Base-by-base conservation (phyloP, 805 yeast genomes). In the Yamadazyma olivae region DNA sequence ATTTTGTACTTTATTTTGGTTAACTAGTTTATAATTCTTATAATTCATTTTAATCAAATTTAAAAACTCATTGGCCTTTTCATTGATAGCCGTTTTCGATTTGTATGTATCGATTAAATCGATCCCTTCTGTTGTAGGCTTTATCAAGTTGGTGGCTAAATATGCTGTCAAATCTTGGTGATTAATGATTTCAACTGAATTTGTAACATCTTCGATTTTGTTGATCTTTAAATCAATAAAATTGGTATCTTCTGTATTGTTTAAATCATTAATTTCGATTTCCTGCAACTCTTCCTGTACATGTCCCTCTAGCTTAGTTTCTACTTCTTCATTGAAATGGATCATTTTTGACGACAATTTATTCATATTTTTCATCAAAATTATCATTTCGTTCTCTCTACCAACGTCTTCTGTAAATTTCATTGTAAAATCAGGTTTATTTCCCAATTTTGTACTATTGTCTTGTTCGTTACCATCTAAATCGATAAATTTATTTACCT, bases 361-460 rank as follows among this genome's bases (percentile, higher is more conserved):
- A 61, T 91, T 91, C 93, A 91, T 89, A 43, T 95, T 87, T 46
- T 83, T 74, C 65, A 93, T 70, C 14, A 89, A 79, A 13, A 83
- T 77, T 13, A 86, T 71, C 48, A 89, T 77, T 45, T 86, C 95
- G 21, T 71, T 74, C 35, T 76, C 77, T 25, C 40, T 40, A 17
- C 28, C 39, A 2, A 14, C 9, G 14, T 30, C 15, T 13, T 39
- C 32, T 27, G 75, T 75, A 27, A 70, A 72, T 38, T 74, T 71
- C 98, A 91, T 91, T 5, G 97, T 91, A 36, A 86, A 67, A 60
- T 91, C 97, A 0, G 96, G 96, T 15, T 71, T 69, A 52, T 87
- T 86, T 1, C 97, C 97, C 33, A 74, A 59, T 44, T 70, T 75
- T 32, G 80, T 81, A 0, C 95, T 74, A 52, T 85, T 85, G 53